Conservation (phyloP, 2,329 filamentous ascomycete genomes). For the Emergomyces pasteurianus region DNA sequence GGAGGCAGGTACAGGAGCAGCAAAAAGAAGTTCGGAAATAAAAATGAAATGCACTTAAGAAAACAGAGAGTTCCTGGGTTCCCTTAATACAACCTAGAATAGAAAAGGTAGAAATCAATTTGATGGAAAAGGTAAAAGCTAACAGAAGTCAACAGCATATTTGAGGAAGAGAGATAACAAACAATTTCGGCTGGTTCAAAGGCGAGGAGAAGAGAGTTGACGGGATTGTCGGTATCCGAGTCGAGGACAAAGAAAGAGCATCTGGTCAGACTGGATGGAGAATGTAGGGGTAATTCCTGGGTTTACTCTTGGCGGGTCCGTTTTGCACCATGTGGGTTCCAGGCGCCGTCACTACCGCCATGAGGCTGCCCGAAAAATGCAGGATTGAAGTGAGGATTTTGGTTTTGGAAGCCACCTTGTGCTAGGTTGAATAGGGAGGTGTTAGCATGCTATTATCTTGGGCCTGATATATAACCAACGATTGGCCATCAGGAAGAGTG, state of each 20-base stretch:
- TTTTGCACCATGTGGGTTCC: slow-evolving; percentile 74
- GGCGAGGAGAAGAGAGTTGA: not conserved
- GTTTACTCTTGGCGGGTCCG: slow-evolving; percentile 58
- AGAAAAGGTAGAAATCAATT: not conserved
- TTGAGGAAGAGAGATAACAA: not conserved
- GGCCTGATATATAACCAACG: not conserved
- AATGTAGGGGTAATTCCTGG: not conserved
- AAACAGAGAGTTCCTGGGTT: not conserved
- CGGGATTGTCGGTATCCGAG: not conserved
- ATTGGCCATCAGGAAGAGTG: too few species aligned
- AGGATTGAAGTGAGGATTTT: slow-evolving; percentile 60
- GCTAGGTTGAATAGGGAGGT: slow-evolving; percentile 5
- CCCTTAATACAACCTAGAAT: slow-evolving; percentile 6
- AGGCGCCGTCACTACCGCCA: slow-evolving; percentile 47
- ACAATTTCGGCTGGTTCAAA: not conserved
- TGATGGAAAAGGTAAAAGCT: not conserved
- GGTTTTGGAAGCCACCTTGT: slow-evolving; percentile 52
- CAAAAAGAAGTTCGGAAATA: not conserved
- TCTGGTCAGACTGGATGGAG: not conserved
- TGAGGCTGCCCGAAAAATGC: slow-evolving; percentile 53
- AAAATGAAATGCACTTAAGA: not conserved
- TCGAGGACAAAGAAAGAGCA: not conserved
- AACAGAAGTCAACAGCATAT: not conserved
- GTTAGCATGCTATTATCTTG: not conserved
- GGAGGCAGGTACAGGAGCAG: not conserved